Conservation (phyloP, 768 basidiomycete genomes). For the Panaeolus cyanescens region DNA sequence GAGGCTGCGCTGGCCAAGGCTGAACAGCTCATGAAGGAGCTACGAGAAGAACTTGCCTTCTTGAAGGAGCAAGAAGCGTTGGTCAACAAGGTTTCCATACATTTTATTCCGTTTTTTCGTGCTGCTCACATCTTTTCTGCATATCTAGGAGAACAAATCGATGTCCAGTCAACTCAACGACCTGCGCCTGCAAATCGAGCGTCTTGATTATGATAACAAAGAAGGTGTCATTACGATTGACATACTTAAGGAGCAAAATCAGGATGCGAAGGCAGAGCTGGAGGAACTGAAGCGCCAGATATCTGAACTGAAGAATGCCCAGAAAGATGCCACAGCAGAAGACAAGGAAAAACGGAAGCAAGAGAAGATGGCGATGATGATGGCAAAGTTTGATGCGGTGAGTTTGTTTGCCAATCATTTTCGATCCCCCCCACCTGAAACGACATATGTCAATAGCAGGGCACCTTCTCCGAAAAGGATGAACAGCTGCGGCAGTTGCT, state of each 20-base stretch:
- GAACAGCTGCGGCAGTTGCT: constrained; percentile 87
- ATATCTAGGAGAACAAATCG: constrained; percentile 81
- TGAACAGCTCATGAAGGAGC: constrained; percentile 85
- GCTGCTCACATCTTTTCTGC: neutral
- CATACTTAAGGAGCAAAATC: constrained; percentile 92
- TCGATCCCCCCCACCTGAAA: neutral
- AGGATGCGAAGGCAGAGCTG: constrained; percentile 82
- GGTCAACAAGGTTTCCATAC: constrained; percentile 63
- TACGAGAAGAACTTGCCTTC: constrained; percentile 87
- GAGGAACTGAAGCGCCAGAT: constrained; percentile 87
- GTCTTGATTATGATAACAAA: constrained; percentile 95
- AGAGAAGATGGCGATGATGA: constrained; percentile 99
- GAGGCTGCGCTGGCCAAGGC: constrained; percentile 80
- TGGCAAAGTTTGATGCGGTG: constrained; percentile 98
- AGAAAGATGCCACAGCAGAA: constrained; percentile 86
- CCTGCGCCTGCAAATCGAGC: constrained; percentile 86
- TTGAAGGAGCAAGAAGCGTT: constrained; percentile 88
- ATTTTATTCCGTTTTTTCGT: neutral
- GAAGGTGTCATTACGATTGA: constrained; percentile 92
- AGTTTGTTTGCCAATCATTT: constrained; percentile 28
- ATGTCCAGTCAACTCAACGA: constrained; percentile 95
- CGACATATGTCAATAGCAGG: constrained; percentile 55
- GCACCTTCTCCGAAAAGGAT: constrained; percentile 94
- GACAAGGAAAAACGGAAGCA: constrained; percentile 99
- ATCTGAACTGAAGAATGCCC: constrained; percentile 73